phyloP scores from a whole-genome alignment of 768 basidiomycete species.

The Cyclocybe cylindracea region DNA sequence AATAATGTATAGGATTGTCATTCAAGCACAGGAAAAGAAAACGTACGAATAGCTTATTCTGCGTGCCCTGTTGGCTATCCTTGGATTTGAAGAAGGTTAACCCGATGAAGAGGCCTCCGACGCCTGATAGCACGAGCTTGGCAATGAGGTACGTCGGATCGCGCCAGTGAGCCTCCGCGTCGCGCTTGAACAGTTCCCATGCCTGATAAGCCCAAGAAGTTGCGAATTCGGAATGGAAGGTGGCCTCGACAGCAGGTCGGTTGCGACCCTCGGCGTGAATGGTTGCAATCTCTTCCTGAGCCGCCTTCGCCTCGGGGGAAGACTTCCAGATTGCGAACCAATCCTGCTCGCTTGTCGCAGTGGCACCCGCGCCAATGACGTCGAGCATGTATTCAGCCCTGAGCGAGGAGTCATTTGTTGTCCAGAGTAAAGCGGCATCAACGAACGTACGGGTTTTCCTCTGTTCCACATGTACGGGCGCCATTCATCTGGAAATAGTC shows the following conservation, averaged over 20 bases:
- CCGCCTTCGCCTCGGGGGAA: conserved; percentile 41
- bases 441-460: conserved; percentile 69
- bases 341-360: conserved; percentile 50
- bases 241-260: conserved; percentile 35
- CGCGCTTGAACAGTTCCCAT: conserved; percentile 43
- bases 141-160: conserved; percentile 61
- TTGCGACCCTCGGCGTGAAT: conserved; percentile 52
- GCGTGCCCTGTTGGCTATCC: conserved; percentile 55
- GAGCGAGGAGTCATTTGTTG: neutral
- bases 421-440: neutral
- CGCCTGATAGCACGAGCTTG: conserved; percentile 55
- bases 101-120: conserved; percentile 57
- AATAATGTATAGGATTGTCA: neutral
- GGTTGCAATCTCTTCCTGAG: conserved; percentile 39
- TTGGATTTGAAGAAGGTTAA: conserved; percentile 66
- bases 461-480: conserved; percentile 55
- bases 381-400: conserved; percentile 70
- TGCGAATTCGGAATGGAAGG: conserved; percentile 47
- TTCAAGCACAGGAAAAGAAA: conserved; percentile 11
- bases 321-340: conserved; percentile 63
- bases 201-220: conserved; percentile 55
- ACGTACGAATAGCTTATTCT: conserved; percentile 67
- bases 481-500: conserved; percentile 78
- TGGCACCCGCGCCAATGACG: conserved; percentile 75
- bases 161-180: conserved; percentile 50